Evolutionary conservation across 2,329 filamentous ascomycete species (phyloP), one percentile per base, ranked within the genome.

Genomic region (Penicillium sp.): DNA sequence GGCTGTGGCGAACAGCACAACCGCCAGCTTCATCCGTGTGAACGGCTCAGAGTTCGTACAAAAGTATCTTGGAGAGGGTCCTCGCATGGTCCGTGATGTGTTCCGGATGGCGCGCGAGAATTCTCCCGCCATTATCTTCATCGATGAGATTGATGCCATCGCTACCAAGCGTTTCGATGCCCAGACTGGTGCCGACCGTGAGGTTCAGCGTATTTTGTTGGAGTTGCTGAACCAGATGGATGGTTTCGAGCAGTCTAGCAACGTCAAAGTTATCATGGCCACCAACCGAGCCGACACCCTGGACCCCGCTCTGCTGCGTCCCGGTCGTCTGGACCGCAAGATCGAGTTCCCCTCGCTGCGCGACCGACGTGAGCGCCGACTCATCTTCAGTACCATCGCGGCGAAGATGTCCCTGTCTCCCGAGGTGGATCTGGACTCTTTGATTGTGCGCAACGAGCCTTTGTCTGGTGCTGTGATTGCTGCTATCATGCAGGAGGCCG

Each of bases 201-300:
- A 99, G 79, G 95, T 99, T 16, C 95, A 99, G 81, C 93, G 95
- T 84, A 99, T 99, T 71, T 83, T 99, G 58, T 88, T 99, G 59
- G 95, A 99, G 77, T 82, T 99, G 66, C 88, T 99, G 63, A 99
- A 99, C 81, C 95, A 99, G 80, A 99, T 99, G 95, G 95, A 99
- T 75, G 95, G 95, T 64, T 99, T 99, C 81, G 95, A 99, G 77
- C 95, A 99, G 78, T 96, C 92, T 0, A 91, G 92, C 75, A 99
- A 99, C 77, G 95, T 99, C 78, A 99, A 99, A 82, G 95, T 99
- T 75, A 99, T 99, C 80, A 99, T 99, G 95, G 95, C 95, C 66
- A 99, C 95, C 66, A 99, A 99, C 82, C 90, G 95, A 75, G 93
- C 95, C 65, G 95, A 98, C 77, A 99, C 95, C 7, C 85, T 99